Evolutionary conservation across 805 yeast genomes (phyloP), one percentile per base, ranked within the genome.

Genomic region (Candida tibetensis): DNA sequence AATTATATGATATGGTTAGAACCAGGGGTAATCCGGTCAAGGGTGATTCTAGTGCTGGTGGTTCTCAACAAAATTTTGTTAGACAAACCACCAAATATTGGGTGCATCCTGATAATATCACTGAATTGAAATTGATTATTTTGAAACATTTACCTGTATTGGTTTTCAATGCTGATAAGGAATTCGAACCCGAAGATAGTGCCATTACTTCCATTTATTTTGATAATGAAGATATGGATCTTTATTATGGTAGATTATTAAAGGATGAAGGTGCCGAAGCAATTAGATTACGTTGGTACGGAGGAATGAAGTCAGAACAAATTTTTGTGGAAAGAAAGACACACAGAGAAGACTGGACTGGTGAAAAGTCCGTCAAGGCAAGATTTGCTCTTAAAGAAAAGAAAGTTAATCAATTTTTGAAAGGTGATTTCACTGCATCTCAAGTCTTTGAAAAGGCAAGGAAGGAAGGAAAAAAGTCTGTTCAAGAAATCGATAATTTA

Each of bases 241-340:
- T 93, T 41, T 93, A 93, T 65, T 85, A 87, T 50, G 99, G 99
- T 25, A 80, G 99, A 64, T 74, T 93, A 54, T 80, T 93, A 60
- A 93, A 93, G 65, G 93, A 88, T 53, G 99, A 93, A 71, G 99
- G 99, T 62, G 99, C 99, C 4, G 99, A 93, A 66, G 98, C 98
- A 16, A 89, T 91, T 48, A 82, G 99, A 67, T 74, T 93, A 58
- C 82, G 99, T 71, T 93, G 99, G 99, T 93, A 93, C 61, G 99
- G 99, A 58, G 96, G 96, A 39, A 93, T 93, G 99, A 74, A 76
- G 38, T 76, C 90, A 2, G 96, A 91, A 51, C 86, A 85, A 29
- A 86, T 91, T 39, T 93, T 93, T 47, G 95, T 91, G 33, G 99
- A 93, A 67, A 79, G 99, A 64, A 93, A 93, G 64, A 93, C 99